Evolutionary conservation across 352 stramenopile species (phyloP), one percentile per base, ranked within the genome.

Genomic region (Phytophthora sp.): DNA sequence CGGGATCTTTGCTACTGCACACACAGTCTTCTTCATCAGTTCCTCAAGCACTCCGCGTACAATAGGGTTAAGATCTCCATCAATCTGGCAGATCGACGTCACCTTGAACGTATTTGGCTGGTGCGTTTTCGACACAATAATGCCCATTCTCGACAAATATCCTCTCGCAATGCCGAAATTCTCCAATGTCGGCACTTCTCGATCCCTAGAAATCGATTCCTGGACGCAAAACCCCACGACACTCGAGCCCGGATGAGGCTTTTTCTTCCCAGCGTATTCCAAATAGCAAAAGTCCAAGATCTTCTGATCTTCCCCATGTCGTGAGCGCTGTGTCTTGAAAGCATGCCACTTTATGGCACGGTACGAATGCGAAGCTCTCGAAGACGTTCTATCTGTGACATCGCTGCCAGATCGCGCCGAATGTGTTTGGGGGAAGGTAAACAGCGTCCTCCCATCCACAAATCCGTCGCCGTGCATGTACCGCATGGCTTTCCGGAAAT

Each of bases 311-410:
- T 77, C 61, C 29, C 63, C 39, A 57, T 74, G 55, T 57, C 78
- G 26, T 42, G 66, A 45, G 0, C 71, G 61, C 2, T 66, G 66
- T 1, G 57, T 70, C 30, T 80, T 76, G 31, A 88, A 74, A 9
- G 81, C 81, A 55, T 84, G 83, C 85, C 85, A 93, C 55, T 93
- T 93, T 41, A 93, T 89, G 6, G 81, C 82, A 11, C 79, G 77
- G 50, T 93, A 93, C 39, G 77, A 86, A 30, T 76, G 83, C 13
- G 69, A 53, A 7, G 76, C 72, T 50, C 69, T 46, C 1, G 51
- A 18, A 1, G 54, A 41, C 15, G 41, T 31, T 41, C 44, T 33
- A 21, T 57, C 33, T 36, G 46, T 31, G 5, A 29, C 38, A n/a
- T 67, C 45, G 21, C 51, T 67, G 23, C 41, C 50, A 13, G 57